A percentile compares a stretch with the other conserved stretches of the same genome.
Conservation (phyloP, 345 rosid species). For the Eucalyptus pauciflora region DNA sequence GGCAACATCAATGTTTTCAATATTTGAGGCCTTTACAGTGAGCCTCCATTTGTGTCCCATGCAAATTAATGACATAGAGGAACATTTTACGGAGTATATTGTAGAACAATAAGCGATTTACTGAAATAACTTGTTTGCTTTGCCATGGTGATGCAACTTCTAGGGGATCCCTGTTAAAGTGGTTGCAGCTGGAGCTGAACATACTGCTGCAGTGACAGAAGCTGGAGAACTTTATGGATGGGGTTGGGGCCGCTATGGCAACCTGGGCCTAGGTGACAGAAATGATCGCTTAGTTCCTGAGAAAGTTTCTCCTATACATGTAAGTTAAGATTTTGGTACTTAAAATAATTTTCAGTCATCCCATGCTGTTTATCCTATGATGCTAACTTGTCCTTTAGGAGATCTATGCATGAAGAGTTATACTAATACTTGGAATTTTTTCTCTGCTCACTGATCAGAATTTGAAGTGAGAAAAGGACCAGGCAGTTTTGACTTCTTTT, state of each 20-base stretch:
- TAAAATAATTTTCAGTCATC: neutral
- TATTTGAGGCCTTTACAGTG: neutral
- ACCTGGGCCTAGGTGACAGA: conserved; percentile 95
- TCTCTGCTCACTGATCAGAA: neutral
- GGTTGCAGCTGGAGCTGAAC: conserved; percentile 98
- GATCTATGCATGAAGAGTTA: neutral
- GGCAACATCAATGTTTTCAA: neutral
- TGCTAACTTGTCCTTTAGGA: neutral
- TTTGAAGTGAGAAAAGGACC: neutral
- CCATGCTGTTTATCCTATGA: neutral
- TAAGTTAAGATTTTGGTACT: conserved; percentile 24
- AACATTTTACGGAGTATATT: neutral
- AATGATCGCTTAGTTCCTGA: conserved; percentile 83
- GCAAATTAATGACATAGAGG: neutral
- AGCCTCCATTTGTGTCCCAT: neutral
- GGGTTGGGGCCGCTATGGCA: conserved; percentile 99
- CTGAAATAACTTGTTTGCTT: neutral
- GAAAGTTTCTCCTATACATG: conserved; percentile 50
- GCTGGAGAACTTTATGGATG: conserved; percentile 94
- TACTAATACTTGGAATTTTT: neutral
- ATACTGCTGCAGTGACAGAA: conserved; percentile 89
- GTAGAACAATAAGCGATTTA: neutral
- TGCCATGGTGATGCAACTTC: conserved; percentile 1
- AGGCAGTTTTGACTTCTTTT: neutral
- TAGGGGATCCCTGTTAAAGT: conserved; percentile 71